A percentile compares a stretch with the other conserved stretches of the same genome.
These are phyloP conservation scores for Phytophthora litchii DNA, from an alignment of 352 stramenopile species.

Conservation along the genomic window DNA sequence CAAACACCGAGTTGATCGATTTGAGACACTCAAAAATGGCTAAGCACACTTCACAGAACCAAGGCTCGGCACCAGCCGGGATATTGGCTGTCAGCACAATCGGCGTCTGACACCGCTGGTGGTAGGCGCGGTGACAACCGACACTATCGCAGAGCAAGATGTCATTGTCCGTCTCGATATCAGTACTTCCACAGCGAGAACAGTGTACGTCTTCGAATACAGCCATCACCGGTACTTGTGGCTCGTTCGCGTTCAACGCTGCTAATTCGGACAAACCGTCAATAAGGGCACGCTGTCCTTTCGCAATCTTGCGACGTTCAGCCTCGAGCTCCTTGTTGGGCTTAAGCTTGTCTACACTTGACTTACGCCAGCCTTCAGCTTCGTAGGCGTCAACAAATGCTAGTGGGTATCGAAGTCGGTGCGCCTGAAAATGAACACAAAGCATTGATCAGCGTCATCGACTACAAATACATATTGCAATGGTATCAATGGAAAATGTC, in stretches of 20 bases:
- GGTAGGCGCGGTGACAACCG: slow-evolving; percentile 79
- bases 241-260: slow-evolving; percentile 45
- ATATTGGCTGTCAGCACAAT: slow-evolving; percentile 64
- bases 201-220: slow-evolving; percentile 74
- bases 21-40: slow-evolving; percentile 82
- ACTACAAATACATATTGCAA: background rate
- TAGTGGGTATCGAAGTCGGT: slow-evolving; percentile 61
- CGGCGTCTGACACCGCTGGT: slow-evolving; percentile 79
- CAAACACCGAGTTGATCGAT: slow-evolving; percentile 80
- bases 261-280: slow-evolving; percentile 53
- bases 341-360: slow-evolving; percentile 82
- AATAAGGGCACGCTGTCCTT: slow-evolving; percentile 59
- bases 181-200: slow-evolving; percentile 69
- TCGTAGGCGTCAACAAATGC: slow-evolving; percentile 89
- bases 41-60: slow-evolving; percentile 84
- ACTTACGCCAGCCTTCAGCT: slow-evolving; percentile 77
- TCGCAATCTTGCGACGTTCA: slow-evolving; percentile 56
- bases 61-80: slow-evolving; percentile 65
- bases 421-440: slow-evolving; percentile 37
- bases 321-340: slow-evolving; percentile 70
- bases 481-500: background rate
- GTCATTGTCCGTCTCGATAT: slow-evolving; percentile 75
- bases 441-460: slow-evolving; percentile 6
- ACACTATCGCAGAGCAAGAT: slow-evolving; percentile 84
- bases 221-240: slow-evolving; percentile 51